phyloP scores from a whole-genome alignment of 192 early-diverging fungal species.

The Backusella luteola region DNA sequence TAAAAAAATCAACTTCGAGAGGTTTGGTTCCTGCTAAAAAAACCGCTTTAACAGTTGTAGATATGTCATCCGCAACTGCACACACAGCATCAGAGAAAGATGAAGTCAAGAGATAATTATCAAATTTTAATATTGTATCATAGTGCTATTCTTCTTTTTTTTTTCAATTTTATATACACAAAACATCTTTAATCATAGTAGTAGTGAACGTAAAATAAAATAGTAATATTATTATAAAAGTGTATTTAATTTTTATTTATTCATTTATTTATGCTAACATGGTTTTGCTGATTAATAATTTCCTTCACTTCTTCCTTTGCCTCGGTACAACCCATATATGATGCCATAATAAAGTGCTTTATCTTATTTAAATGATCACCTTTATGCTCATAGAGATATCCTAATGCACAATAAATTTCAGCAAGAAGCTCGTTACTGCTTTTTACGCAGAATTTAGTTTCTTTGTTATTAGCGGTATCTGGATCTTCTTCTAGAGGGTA shows the following conservation, averaged over 20 bases:
- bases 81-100: neutral
- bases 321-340: neutral
- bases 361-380: neutral
- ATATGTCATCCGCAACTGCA: conserved; percentile 17
- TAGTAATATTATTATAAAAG: neutral
- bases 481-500: neutral
- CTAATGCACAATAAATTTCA: neutral
- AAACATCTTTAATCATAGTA: neutral
- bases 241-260: neutral
- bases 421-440: neutral
- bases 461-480: neutral
- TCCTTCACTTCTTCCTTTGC: neutral
- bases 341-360: neutral
- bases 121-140: neutral
- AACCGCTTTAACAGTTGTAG: conserved; percentile 18
- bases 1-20: conserved; percentile 16
- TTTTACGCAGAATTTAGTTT: neutral
- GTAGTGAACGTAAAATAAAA: neutral
- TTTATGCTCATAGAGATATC: neutral
- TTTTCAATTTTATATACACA: neutral
- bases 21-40: conserved; percentile 19
- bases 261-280: neutral
- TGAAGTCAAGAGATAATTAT: neutral
- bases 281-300: neutral
- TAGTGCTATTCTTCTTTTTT: neutral